Evolutionary conservation across 129 eudicot species (phyloP), one percentile per base, ranked within the genome.

Genomic region (Flaveria linearis): DNA sequence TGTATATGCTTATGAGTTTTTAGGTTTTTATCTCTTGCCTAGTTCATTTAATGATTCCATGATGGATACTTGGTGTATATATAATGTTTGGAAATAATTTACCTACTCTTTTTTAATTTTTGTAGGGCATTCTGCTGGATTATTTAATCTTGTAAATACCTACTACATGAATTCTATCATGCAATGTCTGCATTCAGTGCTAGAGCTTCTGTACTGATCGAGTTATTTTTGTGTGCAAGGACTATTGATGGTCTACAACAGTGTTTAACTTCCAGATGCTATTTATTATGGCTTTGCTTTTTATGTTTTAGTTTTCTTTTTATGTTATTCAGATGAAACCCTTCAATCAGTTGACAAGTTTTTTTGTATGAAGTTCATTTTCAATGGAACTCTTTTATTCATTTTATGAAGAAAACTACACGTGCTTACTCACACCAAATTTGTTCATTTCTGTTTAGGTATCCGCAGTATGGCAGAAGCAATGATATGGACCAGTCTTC

Each of bases 81-180:
- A 41, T 47, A 4, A 33, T 49, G 25, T 80, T 50, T 80, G 28
- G 49, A 3, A 43, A 41, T 45, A 16, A 49, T 25, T 30, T 15
- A 9, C 28, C 20, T 30, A 14, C 36, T 20, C 26, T 46, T 47
- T 7, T 58, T 9, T 13, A 26, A 4, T 0, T 2, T 61, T 60
- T 72, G 52, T 87, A 93, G 98, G 97, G 98, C 96, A 94, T 87
- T 90, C 98, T 56, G 91, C 97, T 77, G 98, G 98, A 64, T 85
- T 94, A 71, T 82, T 88, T 64, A 94, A 94, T 75, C 85, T 94
- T 69, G 98, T 96, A 66, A 88, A 94, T 73, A 94, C 98, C 69
- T 94, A 97, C 82, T 94, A 94, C 86, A 94, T 94, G 98, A 91
- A 94, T 79, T 94, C 98, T 20, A 94, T 97, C 22, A 60, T 94